A percentile compares a stretch with the other conserved stretches of the same genome.
Conservation (phyloP, 306 rosid species). For the Acacia crassicarpa region DNA sequence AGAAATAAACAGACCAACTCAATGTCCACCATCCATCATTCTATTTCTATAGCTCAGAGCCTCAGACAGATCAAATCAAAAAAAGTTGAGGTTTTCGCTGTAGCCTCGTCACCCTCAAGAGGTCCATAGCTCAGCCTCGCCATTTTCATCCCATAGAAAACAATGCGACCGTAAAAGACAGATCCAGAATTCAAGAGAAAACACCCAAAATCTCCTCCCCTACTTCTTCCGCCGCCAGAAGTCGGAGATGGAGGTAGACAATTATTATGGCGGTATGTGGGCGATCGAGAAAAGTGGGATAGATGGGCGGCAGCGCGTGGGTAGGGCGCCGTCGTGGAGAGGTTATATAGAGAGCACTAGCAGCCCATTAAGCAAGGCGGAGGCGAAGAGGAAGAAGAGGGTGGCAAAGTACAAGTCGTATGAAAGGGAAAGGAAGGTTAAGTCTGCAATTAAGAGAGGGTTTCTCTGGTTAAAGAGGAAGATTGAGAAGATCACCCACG, state of each 20-base stretch:
- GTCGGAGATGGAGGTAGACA: neutral
- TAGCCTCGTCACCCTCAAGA: neutral
- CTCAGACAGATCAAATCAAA: neutral
- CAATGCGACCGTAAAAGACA: neutral
- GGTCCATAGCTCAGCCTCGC: neutral
- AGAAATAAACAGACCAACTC: neutral
- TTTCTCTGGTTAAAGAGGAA: constrained; percentile 45
- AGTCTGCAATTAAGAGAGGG: constrained; percentile 30
- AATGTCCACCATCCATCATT: neutral
- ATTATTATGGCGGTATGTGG: neutral
- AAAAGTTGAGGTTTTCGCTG: neutral
- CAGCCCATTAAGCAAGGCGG: neutral
- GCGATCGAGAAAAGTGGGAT: neutral
- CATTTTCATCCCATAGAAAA: neutral
- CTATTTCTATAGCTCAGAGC: too few relatives aligned
- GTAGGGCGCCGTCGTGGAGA: neutral
- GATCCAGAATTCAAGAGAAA: neutral
- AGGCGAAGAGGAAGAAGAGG: constrained; percentile 38
- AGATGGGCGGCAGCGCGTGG: neutral
- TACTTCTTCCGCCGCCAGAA: neutral
- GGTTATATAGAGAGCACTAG: neutral
- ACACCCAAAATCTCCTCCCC: neutral
- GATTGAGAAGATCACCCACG: neutral
- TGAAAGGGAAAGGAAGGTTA: constrained; percentile 31
- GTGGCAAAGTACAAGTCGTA: constrained; percentile 44